Evolutionary conservation across 2,329 filamentous ascomycete species (phyloP).

Genomic region (Penicillium psychrosexuale): DNA sequence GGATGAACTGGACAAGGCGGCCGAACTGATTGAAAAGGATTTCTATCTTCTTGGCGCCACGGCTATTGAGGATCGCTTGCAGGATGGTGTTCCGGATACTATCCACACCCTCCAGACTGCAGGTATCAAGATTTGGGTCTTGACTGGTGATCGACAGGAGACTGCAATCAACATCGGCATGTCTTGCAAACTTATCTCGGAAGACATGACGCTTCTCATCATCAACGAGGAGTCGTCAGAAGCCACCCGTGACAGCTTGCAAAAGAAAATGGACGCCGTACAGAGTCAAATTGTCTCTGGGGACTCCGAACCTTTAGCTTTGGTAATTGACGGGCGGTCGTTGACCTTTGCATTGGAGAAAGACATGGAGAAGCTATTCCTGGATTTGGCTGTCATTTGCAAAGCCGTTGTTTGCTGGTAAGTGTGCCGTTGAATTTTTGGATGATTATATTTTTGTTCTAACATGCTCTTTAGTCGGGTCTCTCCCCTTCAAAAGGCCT

Average conservation of each 20-base stretch:
- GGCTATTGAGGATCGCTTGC: conserved; percentile 92
- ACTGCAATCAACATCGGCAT: conserved; percentile 99
- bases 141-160: conserved; percentile 96
- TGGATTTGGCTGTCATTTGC: conserved; percentile 91
- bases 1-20: conserved; percentile 94
- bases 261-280: conserved; percentile 91
- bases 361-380: conserved; percentile 87
- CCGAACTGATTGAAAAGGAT: conserved; percentile 91
- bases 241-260: conserved; percentile 80
- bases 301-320: conserved; percentile 74
- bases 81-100: conserved; percentile 96
- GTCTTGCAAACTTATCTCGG: conserved; percentile 97
- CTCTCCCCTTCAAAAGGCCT: conserved; percentile 90
- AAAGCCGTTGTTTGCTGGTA: conserved; percentile 95
- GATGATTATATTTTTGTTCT: conserved; percentile 9
- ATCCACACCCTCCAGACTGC: conserved; percentile 96
- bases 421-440: conserved; percentile 29
- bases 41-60: conserved; percentile 90
- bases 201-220: conserved; percentile 97
- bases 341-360: conserved; percentile 90
- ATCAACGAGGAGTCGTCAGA: conserved; percentile 83
- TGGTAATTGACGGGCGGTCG: conserved; percentile 95
- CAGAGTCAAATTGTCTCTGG: conserved; percentile 67
- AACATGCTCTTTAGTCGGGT: conserved; percentile 64
- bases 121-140: conserved; percentile 97